Evolutionary conservation across 2,329 filamentous ascomycete species (phyloP), one percentile per base, ranked within the genome.

Genomic region (Apiospora koreana): DNA sequence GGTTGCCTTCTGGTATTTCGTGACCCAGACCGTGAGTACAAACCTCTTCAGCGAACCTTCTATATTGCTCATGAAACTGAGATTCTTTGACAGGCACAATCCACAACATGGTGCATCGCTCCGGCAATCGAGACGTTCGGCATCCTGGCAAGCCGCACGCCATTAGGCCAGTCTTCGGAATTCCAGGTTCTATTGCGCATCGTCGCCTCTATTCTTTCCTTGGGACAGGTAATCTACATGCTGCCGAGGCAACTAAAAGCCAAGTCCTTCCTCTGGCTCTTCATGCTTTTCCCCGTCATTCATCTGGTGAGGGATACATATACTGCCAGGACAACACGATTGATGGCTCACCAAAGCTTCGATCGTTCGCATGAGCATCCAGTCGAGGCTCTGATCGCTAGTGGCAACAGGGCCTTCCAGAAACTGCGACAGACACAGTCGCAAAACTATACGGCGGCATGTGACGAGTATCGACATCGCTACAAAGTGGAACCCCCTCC

Each of bases 401-500:
- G 73, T 1, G 81, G 81, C 0, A 77, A 75, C 7, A 23, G 25
- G 0, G 64, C 75, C 0, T 85, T 86, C 31, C 70, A 80, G 0
- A 28, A 10, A 1, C 38, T 83, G 3, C 14, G 83, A 0, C 43
- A 72, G 25, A 76, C 76, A 0, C 85, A 86, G 67, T 86, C 85
- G 0, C 74, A 70, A 16, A 82, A 71, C 0, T 80, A 79, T n/a
- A 28, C 72, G 1, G 79, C 75, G 0, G 85, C 84, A 0, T 67
- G 74, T 0, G 68, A 66, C 0, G 84, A 86, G 71, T 88, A 88
- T 68, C 77, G 72, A 10, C 79, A 80, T 1, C 79, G 85, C 25
- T 86, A 87, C 69, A 72, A 71, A 0, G 74, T 80, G 1, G 77
- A 82, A 0, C 86, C 85, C 0, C 86, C 86, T 0, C 76, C 78